Evolutionary conservation across 805 yeast species (phyloP).

Genomic region (Wickerhamomyces queroliae): DNA sequence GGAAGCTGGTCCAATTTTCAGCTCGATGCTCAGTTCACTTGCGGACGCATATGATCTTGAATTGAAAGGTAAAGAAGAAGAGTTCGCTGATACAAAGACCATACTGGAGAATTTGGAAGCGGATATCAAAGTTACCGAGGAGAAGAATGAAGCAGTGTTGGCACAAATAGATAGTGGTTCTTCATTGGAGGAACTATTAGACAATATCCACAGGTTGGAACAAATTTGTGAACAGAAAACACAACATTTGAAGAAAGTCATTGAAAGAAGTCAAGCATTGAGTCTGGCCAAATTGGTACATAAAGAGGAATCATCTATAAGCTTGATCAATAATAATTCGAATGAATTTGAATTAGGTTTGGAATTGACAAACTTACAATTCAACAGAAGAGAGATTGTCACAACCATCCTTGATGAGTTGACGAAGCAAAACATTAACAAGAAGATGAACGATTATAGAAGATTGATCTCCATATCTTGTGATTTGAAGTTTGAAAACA

Average conservation of each 20-base stretch:
- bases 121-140: slow-evolving; percentile 32
- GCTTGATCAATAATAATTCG: slow-evolving; percentile 8
- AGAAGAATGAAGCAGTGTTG: slow-evolving; percentile 22
- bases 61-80: slow-evolving; percentile 48
- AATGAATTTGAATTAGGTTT: slow-evolving; percentile 25
- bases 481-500: slow-evolving; percentile 72
- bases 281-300: slow-evolving; percentile 54
- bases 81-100: slow-evolving; percentile 40
- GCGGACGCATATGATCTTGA: slow-evolving; percentile 51
- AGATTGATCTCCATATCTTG: slow-evolving; percentile 71
- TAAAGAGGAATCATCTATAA: slow-evolving; percentile 37
- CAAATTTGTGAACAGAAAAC: slow-evolving; percentile 21
- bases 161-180: slow-evolving; percentile 17
- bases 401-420: slow-evolving; percentile 47
- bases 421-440: slow-evolving; percentile 36
- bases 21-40: slow-evolving; percentile 36
- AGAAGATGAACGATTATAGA: slow-evolving; percentile 73
- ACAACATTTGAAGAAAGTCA: slow-evolving; percentile 32
- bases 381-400: slow-evolving; percentile 38
- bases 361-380: slow-evolving; percentile 48
- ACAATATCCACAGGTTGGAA: slow-evolving; percentile 12
- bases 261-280: slow-evolving; percentile 62
- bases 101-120: slow-evolving; percentile 35
- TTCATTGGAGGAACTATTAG: slow-evolving; percentile 11
- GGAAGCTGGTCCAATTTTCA: slow-evolving; percentile 23